Conservation (phyloP, 2,329 filamentous ascomycete genomes). For the Colletotrichum musae region DNA sequence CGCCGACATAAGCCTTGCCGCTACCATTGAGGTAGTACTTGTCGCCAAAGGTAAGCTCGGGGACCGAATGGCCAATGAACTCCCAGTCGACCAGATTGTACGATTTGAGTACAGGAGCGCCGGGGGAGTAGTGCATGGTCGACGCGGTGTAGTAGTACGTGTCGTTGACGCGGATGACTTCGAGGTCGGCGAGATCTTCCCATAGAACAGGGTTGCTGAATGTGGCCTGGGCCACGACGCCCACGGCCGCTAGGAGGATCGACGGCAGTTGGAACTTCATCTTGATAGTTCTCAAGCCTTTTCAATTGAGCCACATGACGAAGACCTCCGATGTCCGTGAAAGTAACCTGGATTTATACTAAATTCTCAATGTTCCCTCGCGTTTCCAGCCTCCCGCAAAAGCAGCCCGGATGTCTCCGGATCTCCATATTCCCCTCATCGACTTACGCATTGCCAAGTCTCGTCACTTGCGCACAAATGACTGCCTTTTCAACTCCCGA, state of each 20-base stretch:
- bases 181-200: conserved; percentile 65
- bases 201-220: conserved; percentile 65
- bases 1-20: conserved; percentile 62
- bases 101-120: conserved; percentile 64
- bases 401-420: neutral
- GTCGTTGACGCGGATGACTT: conserved; percentile 57
- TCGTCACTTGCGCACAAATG: conserved; percentile 38
- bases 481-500: conserved; percentile 1
- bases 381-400: neutral
- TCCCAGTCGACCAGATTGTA: conserved; percentile 65
- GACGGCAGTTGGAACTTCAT: conserved; percentile 18
- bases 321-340: no score
- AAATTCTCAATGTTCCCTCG: no score
- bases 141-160: conserved; percentile 65
- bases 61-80: conserved; percentile 53
- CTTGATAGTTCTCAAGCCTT: neutral
- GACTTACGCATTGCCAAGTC: conserved; percentile 16
- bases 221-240: conserved; percentile 16
- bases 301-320: no score
- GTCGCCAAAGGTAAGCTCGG: conserved; percentile 56
- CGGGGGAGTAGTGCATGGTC: conserved; percentile 64
- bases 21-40: conserved; percentile 61
- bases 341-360: no score
- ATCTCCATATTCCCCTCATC: neutral
- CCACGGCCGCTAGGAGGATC: conserved; percentile 1